Evolutionary conservation across 768 basidiomycete species (phyloP).

Genomic region (Mycena olivaceomarginata): DNA sequence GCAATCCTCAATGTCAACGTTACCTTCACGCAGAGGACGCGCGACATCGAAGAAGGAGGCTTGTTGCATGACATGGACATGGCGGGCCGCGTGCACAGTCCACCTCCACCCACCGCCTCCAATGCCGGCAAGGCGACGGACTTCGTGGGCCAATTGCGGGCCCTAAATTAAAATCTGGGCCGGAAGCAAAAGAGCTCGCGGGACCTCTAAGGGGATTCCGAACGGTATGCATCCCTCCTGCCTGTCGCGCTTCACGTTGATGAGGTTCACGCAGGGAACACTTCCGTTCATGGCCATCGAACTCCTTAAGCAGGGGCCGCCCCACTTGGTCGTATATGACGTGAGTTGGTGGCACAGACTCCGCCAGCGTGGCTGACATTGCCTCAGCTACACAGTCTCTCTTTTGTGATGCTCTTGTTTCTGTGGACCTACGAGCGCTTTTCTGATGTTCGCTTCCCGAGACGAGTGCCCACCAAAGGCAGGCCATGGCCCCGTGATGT

Average conservation of each 20-base stretch:
- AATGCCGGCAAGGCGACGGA: neutral
- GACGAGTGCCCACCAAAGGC: constrained; percentile 2
- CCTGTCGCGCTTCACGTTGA: constrained; percentile 28
- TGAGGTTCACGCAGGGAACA: constrained; percentile 26
- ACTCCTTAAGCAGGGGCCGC: constrained; percentile 11
- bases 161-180: neutral
- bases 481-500: constrained; percentile 22
- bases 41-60: constrained; percentile 21
- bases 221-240: constrained; percentile 19
- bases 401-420: constrained; percentile 16
- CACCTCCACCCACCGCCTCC: neutral
- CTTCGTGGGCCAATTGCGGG: neutral
- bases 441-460: constrained; percentile 21
- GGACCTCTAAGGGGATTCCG: constrained; percentile 19
- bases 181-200: neutral
- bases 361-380: neutral
- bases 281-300: constrained; percentile 31
- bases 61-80: constrained; percentile 32
- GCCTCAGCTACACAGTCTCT: constrained; percentile 25
- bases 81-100: constrained; percentile 17
- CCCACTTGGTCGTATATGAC: constrained; percentile 19
- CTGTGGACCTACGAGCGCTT: constrained; percentile 18
- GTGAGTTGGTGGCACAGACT: constrained; percentile 31
- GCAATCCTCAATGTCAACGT: constrained; percentile 3
- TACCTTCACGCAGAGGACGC: constrained; percentile 26